Conservation (phyloP, 495 filamentous ascomycete genomes). For the Aspergillus indologenus region DNA sequence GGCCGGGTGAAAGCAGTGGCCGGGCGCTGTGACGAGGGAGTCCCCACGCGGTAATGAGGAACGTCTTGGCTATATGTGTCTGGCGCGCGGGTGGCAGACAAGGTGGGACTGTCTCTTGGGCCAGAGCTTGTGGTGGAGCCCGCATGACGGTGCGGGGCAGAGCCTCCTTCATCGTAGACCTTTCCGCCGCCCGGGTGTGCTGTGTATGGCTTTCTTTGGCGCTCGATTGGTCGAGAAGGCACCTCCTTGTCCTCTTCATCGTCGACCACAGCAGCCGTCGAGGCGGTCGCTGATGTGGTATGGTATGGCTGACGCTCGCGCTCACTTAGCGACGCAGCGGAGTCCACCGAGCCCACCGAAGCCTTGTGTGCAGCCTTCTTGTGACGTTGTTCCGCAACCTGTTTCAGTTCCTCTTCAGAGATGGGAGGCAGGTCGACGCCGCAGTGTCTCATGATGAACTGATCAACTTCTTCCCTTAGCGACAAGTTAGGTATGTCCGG, state of each 20-base stretch:
- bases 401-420: conserved; percentile 37
- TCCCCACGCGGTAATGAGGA: conserved; percentile 26
- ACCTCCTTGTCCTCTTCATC: conserved; percentile 50
- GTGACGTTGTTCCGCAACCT: conserved; percentile 24
- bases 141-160: conserved; percentile 22
- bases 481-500: conserved; percentile 46
- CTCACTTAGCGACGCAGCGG: conserved; percentile 40
- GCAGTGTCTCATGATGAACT: conserved; percentile 46
- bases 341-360: conserved; percentile 20
- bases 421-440: conserved; percentile 46
- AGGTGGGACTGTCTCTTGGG: conserved; percentile 21
- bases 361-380: conserved; percentile 19
- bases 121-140: conserved; percentile 27
- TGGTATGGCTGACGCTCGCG: conserved; percentile 52
- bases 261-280: conserved; percentile 36
- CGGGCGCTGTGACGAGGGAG: conserved; percentile 16
- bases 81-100: conserved; percentile 12
- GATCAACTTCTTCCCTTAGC: conserved; percentile 42
- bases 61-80: conserved; percentile 26
- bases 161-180: conserved; percentile 40
- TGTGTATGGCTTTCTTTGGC: conserved; percentile 60
- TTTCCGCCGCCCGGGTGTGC: conserved; percentile 56
- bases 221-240: conserved; percentile 53
- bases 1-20: conserved; percentile 20
- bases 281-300: conserved; percentile 28